These are phyloP conservation scores for Dittrichia graveolens DNA, from an alignment of 129 eudicot species.

Conservation along the genomic window DNA sequence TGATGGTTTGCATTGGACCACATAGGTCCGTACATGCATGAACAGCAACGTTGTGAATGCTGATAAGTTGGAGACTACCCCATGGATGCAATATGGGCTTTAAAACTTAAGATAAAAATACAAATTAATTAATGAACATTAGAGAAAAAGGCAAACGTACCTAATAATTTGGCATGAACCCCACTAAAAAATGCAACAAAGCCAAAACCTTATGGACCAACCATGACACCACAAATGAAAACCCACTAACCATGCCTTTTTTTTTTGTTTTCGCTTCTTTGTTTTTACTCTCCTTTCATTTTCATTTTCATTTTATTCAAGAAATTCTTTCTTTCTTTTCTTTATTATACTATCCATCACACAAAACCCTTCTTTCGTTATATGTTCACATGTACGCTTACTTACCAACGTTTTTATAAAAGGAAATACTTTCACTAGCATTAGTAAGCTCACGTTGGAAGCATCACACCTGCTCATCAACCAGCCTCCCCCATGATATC, in stretches of 20 bases:
- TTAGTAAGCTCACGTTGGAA: background rate
- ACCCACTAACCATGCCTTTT: constrained; percentile 34
- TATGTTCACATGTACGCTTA: no score
- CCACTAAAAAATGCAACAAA: constrained; percentile 39
- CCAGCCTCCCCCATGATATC: no score
- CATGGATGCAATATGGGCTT: constrained; percentile 2
- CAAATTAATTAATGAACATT: constrained; percentile 7
- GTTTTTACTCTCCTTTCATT: constrained; percentile 3
- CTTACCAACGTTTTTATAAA: no score
- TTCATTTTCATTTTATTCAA: background rate
- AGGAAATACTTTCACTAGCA: no score
- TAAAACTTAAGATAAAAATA: background rate
- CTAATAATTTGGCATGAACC: constrained; percentile 39
- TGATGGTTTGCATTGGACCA: constrained; percentile 26
- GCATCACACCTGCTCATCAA: background rate
- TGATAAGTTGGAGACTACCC: constrained; percentile 24
- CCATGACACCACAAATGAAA: constrained; percentile 44
- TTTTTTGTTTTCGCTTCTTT: constrained; percentile 33
- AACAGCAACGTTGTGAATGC: constrained; percentile 16
- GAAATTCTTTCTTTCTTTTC: no score
- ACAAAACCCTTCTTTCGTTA: no score
- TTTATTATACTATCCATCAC: no score
- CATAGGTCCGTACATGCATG: constrained; percentile 31
- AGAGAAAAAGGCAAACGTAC: constrained; percentile 2
- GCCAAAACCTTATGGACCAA: constrained; percentile 39